Conservation (phyloP, 1,139 yeast genomes). For the Meyerozyma carpophila region DNA sequence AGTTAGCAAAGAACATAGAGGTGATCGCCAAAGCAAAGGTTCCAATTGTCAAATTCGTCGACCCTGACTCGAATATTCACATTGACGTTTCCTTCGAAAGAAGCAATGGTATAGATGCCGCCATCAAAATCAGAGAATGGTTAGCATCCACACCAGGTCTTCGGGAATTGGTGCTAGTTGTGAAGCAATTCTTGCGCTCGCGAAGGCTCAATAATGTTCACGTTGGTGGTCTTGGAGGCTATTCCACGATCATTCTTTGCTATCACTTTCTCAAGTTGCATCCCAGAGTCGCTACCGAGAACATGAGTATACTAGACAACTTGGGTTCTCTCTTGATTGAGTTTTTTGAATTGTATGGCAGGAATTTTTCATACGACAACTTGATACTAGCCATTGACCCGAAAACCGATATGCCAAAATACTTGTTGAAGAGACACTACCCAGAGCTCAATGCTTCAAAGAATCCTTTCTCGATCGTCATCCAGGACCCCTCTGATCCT, state of each 20-base stretch:
- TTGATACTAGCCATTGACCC: slow-evolving; percentile 61
- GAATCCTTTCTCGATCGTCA: slow-evolving; percentile 63
- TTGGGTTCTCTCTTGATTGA: slow-evolving; percentile 86
- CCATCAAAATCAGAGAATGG: slow-evolving; percentile 76
- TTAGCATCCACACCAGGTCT: slow-evolving; percentile 68
- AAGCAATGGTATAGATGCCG: slow-evolving; percentile 81
- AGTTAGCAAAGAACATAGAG: slow-evolving; percentile 69
- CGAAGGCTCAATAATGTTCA: slow-evolving; percentile 87
- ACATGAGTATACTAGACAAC: slow-evolving; percentile 67
- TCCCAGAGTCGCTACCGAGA: slow-evolving; percentile 67
- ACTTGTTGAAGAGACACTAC: slow-evolving; percentile 52
- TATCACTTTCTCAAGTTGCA: slow-evolving; percentile 78
- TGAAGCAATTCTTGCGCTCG: slow-evolving; percentile 81
- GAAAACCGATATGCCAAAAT: slow-evolving; percentile 44
- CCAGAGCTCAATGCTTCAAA: slow-evolving; percentile 50
- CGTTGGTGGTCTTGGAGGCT: slow-evolving; percentile 95
- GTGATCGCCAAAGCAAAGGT: slow-evolving; percentile 92
- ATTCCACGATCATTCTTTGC: slow-evolving; percentile 82
- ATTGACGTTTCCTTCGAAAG: slow-evolving; percentile 92
- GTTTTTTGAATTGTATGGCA: slow-evolving; percentile 92
- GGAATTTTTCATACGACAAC: slow-evolving; percentile 81
- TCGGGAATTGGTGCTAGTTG: slow-evolving; percentile 75
- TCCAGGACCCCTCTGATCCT: slow-evolving; percentile 87
- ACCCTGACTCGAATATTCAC: slow-evolving; percentile 63
- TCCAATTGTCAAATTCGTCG: slow-evolving; percentile 91